phyloP scores from a whole-genome alignment of 2,329 filamentous ascomycete species.

The Apiospora marii region DNA sequence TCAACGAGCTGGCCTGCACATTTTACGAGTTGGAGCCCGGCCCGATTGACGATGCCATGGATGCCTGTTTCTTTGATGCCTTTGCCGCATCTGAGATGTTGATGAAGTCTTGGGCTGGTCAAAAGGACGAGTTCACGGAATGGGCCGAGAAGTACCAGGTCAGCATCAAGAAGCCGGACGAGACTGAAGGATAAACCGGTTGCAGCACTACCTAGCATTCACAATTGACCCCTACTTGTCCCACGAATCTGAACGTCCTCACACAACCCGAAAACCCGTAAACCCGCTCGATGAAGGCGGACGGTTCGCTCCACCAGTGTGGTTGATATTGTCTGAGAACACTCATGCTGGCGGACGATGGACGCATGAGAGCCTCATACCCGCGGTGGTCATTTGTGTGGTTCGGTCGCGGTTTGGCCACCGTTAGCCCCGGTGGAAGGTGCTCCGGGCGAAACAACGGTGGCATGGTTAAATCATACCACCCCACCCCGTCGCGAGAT shows the following conservation, averaged over 20 bases:
- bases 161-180: constrained; percentile 57
- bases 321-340: not conserved
- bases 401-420: not conserved
- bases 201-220: not conserved
- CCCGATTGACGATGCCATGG: constrained; percentile 66
- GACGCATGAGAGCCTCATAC: not conserved
- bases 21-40: constrained; percentile 75
- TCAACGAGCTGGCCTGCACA: constrained; percentile 73
- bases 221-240: constrained; percentile 5
- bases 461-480: not conserved
- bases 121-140: constrained; percentile 77
- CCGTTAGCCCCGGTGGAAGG: not conserved
- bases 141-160: constrained; percentile 72
- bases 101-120: constrained; percentile 66
- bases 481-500: not conserved
- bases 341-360: not conserved
- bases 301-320: not conserved
- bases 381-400: not conserved
- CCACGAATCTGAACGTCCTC: not conserved
- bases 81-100: constrained; percentile 64
- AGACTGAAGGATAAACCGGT: constrained; percentile 22
- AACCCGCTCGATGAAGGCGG: not conserved
- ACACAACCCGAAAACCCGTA: not conserved
- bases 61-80: constrained; percentile 67
- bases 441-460: constrained; percentile 3